Conservation (phyloP, 129 eudicot species). For the Escallonia rubra region DNA sequence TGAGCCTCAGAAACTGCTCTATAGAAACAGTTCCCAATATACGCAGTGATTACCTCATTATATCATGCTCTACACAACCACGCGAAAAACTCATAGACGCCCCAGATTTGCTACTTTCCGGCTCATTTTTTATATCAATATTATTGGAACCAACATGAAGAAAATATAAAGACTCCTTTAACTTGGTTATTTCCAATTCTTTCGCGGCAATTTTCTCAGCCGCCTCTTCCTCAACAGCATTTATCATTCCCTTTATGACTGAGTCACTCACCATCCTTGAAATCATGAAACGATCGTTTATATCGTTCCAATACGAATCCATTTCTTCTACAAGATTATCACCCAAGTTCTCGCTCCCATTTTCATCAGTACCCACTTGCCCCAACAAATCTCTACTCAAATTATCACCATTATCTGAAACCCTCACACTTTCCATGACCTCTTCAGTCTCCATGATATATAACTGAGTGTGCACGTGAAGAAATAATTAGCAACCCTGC, state of each 20-base stretch:
- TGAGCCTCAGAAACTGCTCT: slow-evolving; percentile 48
- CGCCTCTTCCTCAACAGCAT: too few species aligned
- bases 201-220: too few species aligned
- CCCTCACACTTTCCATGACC: slow-evolving; percentile 7
- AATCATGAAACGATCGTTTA: slow-evolving; percentile 32
- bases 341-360: slow-evolving; percentile 22
- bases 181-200: too few species aligned
- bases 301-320: slow-evolving; percentile 38
- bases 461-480: background rate
- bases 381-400: slow-evolving; percentile 25
- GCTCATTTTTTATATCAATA: background rate
- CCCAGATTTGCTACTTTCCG: too few species aligned
- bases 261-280: slow-evolving; percentile 56
- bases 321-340: slow-evolving; percentile 28
- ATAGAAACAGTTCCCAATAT: slow-evolving; percentile 20
- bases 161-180: too few species aligned
- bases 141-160: too few species aligned
- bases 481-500: too few species aligned
- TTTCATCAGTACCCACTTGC: slow-evolving; percentile 18
- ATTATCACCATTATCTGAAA: background rate
- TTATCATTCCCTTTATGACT: slow-evolving; percentile 47
- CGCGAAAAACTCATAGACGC: too few species aligned
- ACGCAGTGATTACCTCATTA: slow-evolving; percentile 35
- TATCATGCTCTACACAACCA: too few species aligned
- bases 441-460: slow-evolving; percentile 48